These are phyloP conservation scores for Rhodotorula taiwanensis DNA, from an alignment of 768 basidiomycete genomes.

Conservation along the genomic window DNA sequence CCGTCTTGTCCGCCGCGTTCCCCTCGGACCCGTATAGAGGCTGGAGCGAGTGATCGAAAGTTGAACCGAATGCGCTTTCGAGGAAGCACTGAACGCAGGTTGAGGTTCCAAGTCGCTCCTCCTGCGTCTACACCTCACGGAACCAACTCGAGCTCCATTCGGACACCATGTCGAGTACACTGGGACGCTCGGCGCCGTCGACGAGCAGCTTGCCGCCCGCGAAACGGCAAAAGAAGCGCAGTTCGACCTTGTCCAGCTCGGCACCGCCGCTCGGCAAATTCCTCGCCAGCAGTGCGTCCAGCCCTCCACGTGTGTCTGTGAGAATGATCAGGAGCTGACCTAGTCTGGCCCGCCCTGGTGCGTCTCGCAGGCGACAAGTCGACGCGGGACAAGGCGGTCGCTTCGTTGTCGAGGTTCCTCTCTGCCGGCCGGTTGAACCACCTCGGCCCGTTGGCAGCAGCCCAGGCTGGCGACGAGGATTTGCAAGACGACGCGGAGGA, in stretches of 20 bases:
- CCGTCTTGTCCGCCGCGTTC: too few relatives aligned
- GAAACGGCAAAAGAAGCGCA: neutral
- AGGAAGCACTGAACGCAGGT: too few relatives aligned
- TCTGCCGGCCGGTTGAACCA: constrained; percentile 48
- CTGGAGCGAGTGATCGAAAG: too few relatives aligned
- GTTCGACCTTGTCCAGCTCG: constrained; percentile 31
- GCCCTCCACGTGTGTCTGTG: neutral
- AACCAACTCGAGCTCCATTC: too few relatives aligned
- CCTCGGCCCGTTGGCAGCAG: neutral
- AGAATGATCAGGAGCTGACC: neutral
- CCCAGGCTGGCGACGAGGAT: neutral
- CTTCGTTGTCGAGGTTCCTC: constrained; percentile 68
- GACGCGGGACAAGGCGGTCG: constrained; percentile 82
- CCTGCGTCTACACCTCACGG: too few relatives aligned
- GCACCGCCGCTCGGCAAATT: constrained; percentile 75
- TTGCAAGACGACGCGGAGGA: constrained; percentile 17
- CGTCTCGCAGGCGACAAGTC: constrained; percentile 66
- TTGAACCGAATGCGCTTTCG: too few relatives aligned
- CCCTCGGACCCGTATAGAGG: too few relatives aligned
- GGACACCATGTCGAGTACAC: neutral
- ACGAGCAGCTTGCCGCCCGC: neutral
- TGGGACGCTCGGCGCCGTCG: neutral
- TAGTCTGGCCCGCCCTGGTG: too few relatives aligned
- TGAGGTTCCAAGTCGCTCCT: too few relatives aligned
- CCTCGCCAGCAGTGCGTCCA: constrained; percentile 64